Base-by-base conservation (phyloP, 768 basidiomycete species). In the Termitomyces sp. region DNA sequence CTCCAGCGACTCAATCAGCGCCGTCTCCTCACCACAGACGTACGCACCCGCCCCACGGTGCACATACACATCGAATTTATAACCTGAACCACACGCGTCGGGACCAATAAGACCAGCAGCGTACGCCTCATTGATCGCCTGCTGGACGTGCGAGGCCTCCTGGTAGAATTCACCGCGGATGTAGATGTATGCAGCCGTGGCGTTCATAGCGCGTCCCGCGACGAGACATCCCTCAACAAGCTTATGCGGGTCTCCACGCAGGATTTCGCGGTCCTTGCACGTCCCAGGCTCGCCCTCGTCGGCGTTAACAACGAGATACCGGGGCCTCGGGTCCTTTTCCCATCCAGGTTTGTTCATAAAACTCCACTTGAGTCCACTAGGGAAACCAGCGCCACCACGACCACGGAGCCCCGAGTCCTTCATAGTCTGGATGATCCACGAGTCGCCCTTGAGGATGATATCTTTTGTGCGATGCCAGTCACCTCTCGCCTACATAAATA, bases 331-430 rank as follows among this genome's bases (percentile, higher is more conserved):
- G 70, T 98, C 96, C 72, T 92, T 90, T 79, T 98, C 87, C 96
- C 96, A 98, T 32, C 89, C 88, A n/a, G 95, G 96, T 77, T 98
- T 99, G 83, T 99, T 98, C 96, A 98, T 96, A 74, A 94, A 95
- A 69, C 89, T 91, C 96, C 96, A 98, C 73, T 98, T 98, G 68
- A 98, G 80, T 24, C 96, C 96, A 65, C 89, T 91, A 0, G 96
- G 96, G 72, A 99, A 99, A 33, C 96, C 96, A 45, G 96, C 96
- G 56, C 96, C 96, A 55, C 96, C 96, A 58, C 96, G 89, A 13
- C 96, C 96, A 70, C 96, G 87, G 39, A 98, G 83, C 50, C 96
- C 96, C 22, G 94, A 97, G 69, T 93, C 94, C 74, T 99, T 98
- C 70, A 98, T 92, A 48, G 87, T 88, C 71, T 97, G 89, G 62